Base-by-base conservation (phyloP, 2,329 filamentous ascomycete species). In the Biscogniauxia sp. region DNA sequence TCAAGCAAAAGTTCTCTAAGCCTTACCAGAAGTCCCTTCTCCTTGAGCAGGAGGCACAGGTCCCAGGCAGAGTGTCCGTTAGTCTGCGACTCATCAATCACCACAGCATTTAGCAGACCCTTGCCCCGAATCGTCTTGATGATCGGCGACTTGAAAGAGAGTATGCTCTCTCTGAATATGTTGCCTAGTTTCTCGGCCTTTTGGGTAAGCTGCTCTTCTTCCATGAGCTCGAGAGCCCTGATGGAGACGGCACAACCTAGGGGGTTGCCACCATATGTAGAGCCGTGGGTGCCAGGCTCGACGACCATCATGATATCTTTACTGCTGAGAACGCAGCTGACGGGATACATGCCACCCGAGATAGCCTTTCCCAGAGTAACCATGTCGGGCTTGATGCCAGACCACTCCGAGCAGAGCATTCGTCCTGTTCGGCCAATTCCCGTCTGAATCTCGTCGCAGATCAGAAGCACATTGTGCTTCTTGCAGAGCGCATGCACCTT, bases 381-480 rank as follows among this genome's bases (percentile, higher is more conserved):
- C 72, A 99, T 84, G 75, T 99, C 95, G 49, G 94, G 95, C 82
- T 94, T 96, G 82, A 99, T 93, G 68, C 89, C 91, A 59, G 91
- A 89, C 93, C 95, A 98, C 78, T 99, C 88, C 72, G 91, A 90
- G 83, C 93, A 97, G 58, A 99, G 87, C 81, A 99, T 90, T 73
- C 90, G 91, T 57, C 95, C 95, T 19, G 95, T 99, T 65, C 95
- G 89, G 58, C 93, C 95, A 73, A 99, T 97, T 67, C 94, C 94
- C 5, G 95, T 99, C 79, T 99, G 95, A 71, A 99, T 97, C 83
- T 99, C 95, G 75, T 99, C 95, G 76, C 92, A 96, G 76, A 99
- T 98, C 73, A 99, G 81, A 54, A 99, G 87, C 49, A 96, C 93
- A 66, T 97, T 97, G 83, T 98, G 87, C 83, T 96, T 91, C 78